phyloP scores from a whole-genome alignment of 768 basidiomycete genomes.

The Tricholoma saponaceum region DNA sequence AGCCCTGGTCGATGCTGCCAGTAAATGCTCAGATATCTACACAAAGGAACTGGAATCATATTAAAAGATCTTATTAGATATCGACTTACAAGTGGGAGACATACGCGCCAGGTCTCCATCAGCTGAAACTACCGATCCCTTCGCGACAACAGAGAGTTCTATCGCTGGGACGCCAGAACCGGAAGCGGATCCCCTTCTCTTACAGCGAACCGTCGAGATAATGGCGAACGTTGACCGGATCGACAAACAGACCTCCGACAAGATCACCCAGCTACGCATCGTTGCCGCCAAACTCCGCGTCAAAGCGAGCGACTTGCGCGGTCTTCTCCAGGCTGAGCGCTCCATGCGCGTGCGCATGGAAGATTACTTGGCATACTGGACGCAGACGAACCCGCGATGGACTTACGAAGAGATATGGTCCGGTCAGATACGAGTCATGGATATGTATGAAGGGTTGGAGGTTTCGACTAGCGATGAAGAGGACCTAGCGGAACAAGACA shows the following conservation, averaged over 20 bases:
- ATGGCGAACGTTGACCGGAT: slow-evolving; percentile 12
- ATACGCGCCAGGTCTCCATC: not conserved
- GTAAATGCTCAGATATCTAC: not conserved
- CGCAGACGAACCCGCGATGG: slow-evolving; percentile 8
- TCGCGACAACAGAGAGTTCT: slow-evolving; percentile 17
- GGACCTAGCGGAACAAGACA: not conserved
- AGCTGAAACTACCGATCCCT: slow-evolving; percentile 3
- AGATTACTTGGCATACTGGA: slow-evolving; percentile 14
- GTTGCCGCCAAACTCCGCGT: slow-evolving; percentile 6
- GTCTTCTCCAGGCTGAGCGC: slow-evolving; percentile 11
- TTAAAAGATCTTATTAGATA: not conserved
- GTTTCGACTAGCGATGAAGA: slow-evolving; percentile 14
- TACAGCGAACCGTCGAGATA: slow-evolving; percentile 10
- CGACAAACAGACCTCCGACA: slow-evolving; percentile 5
- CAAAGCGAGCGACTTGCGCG: slow-evolving; percentile 7
- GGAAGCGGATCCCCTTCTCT: slow-evolving; percentile 9
- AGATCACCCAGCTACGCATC: slow-evolving; percentile 5
- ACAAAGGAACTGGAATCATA: not conserved
- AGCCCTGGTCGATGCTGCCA: not conserved
- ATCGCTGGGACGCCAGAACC: slow-evolving; percentile 8
- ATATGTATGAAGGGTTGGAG: slow-evolving; percentile 5
- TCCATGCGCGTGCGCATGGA: slow-evolving; percentile 12
- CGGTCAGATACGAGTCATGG: slow-evolving; percentile 6
- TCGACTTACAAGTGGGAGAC: too few relatives aligned
- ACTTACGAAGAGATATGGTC: slow-evolving; percentile 16